Evolutionary conservation across 495 filamentous ascomycete genomes (phyloP), one percentile per base, ranked within the genome.

Genomic region (Patellaria atrata): DNA sequence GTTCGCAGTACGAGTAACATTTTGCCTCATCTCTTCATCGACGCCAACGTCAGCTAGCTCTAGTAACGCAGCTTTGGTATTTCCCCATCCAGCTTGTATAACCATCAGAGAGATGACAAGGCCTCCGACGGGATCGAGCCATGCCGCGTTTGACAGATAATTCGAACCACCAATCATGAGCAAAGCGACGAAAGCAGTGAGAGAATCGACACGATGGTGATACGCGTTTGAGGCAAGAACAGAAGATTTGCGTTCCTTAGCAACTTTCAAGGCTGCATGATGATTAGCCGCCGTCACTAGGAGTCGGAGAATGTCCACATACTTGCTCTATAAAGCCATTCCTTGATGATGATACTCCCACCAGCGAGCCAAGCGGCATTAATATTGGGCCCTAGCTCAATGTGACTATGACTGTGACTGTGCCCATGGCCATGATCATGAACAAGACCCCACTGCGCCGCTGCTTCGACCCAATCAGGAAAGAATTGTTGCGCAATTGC

Each of bases 281-380:
- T 56, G 27, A 53, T 48, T 20, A 35, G 23, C 19, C 15, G 17
- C 32, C 25, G 23, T 36, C 11, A 36, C 14, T 30, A 22, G 12
- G 13, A n/a, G 23, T n/a, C 14, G 5, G 14, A 28, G 22, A 21
- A 17, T 40, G 27, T 34, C 13, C 27, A 66, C 84, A 63, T 73
- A 91, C 87, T 96, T 28, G 85, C 81, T 64, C 79, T 77, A 52
- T 96, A 97, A 18, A 97, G 61, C 80, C 86, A 97, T 55, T 97
- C 89, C 61, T 97, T 97, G 35, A 93, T 61, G 2, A 81, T 56
- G 32, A 97, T 91, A 1, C 82, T 89, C 3, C 81, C 85, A 11
- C 70, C 82, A n/a, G 89, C 89, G 15, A 97, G 57, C 89, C 89
- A 97, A 12, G 83, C 87, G 6, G 89, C 89, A 50, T 94, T 80